Evolutionary conservation across 345 rosid species (phyloP).

Genomic region (Combretum micranthum): DNA sequence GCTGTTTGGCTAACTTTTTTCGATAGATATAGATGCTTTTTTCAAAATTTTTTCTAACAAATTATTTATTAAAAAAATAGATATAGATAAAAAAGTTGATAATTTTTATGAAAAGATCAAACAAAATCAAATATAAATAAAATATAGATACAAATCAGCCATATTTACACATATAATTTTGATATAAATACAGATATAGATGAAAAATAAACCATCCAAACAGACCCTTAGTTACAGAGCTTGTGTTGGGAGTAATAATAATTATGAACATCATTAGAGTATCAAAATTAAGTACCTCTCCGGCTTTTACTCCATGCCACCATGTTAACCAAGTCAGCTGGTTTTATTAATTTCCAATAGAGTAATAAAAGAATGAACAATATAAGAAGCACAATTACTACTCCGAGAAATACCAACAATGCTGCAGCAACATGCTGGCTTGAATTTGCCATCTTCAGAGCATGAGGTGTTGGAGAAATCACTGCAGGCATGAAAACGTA

Average conservation of each 20-base stretch:
- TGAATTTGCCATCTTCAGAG: slow-evolving; percentile 5
- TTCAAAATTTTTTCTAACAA: not conserved
- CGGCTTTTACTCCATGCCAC: not conserved
- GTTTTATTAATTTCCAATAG: slow-evolving; percentile 20
- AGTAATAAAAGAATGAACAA: slow-evolving; percentile 21
- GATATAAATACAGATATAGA: too few species aligned
- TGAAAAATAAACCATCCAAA: too few species aligned
- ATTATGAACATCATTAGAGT: not conserved
- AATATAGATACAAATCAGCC: too few species aligned
- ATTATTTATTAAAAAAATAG: too few species aligned
- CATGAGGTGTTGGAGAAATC: slow-evolving; percentile 9
- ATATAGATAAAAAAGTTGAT: too few species aligned
- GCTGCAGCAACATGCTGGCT: slow-evolving; percentile 7
- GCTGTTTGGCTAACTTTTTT: not conserved
- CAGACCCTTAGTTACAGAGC: not conserved
- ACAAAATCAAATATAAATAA: too few species aligned
- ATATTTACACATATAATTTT: too few species aligned
- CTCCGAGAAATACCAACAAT: slow-evolving; percentile 30
- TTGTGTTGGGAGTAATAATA: not conserved
- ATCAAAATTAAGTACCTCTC: slow-evolving; percentile 12
- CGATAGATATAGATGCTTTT: not conserved
- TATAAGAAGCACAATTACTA: slow-evolving; percentile 15
- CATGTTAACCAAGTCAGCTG: slow-evolving; percentile 12
- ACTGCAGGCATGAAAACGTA: too few species aligned
- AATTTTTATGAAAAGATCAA: too few species aligned